phyloP scores from a whole-genome alignment of 2,329 filamentous ascomycete genomes.

The Fusarium nygamai region DNA sequence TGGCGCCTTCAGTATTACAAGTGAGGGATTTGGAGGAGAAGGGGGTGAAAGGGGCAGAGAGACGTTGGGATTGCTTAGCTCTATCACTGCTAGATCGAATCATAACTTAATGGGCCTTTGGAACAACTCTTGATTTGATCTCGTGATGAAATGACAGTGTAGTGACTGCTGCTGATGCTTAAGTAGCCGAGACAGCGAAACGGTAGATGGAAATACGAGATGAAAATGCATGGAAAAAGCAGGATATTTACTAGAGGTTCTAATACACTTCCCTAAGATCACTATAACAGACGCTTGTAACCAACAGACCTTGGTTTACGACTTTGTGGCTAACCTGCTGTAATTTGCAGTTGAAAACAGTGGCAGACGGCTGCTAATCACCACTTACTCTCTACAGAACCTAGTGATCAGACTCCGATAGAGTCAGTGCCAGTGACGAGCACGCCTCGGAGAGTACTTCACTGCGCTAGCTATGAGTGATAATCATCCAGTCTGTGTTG shows the following conservation, averaged over 20 bases:
- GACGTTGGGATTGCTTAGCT: background rate
- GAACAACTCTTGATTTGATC: fast-evolving
- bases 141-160: background rate
- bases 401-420: background rate
- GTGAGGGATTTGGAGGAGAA: background rate
- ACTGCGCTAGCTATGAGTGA: background rate
- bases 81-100: background rate
- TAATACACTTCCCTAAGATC: fast-evolving
- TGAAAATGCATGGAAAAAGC: fast-evolving
- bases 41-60: background rate
- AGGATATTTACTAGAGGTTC: fast-evolving
- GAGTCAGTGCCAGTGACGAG: background rate
- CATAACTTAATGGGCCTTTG: background rate
- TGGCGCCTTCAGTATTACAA: background rate
- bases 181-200: fast-evolving
- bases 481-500: background rate
- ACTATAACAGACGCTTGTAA: fast-evolving
- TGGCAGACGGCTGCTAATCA: background rate
- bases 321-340: background rate
- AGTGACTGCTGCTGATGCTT: too few species aligned
- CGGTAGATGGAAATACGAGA: background rate
- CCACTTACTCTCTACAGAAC: background rate
- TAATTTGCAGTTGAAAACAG: fast-evolving
- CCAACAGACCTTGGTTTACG: background rate
- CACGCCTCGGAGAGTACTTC: fast-evolving